These are phyloP conservation scores for Nidula niveotomentosa DNA, from an alignment of 1,284 basidiomycete genomes.

Conservation along the genomic window DNA sequence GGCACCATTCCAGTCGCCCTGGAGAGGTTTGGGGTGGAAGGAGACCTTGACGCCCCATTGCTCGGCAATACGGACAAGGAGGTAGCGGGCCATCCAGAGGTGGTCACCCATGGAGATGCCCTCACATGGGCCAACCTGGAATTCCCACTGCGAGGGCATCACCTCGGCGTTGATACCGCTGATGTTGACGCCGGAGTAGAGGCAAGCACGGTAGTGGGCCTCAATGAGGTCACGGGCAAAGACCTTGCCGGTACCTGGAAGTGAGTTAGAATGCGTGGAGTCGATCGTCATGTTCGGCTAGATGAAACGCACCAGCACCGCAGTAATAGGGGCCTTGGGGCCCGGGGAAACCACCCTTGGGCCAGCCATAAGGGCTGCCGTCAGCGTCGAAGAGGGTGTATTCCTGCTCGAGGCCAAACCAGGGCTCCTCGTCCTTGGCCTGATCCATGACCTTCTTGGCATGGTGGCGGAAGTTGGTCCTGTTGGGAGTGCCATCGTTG, in stretches of 20 bases:
- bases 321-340: conserved; percentile 99
- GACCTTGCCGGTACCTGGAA: conserved; percentile 88
- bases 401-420: conserved; percentile 99
- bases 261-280: conserved; percentile 13
- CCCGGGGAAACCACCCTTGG: conserved; percentile 98
- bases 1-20: conserved; percentile 99
- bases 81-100: conserved; percentile 95
- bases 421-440: conserved; percentile 80
- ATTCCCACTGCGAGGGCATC: conserved; percentile 99
- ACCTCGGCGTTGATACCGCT: conserved; percentile 99
- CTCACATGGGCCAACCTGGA: conserved; percentile 98
- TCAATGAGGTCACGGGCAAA: conserved; percentile 99
- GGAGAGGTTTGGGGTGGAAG: conserved; percentile 99
- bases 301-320: conserved; percentile 83
- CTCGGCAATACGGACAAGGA: conserved; percentile 92
- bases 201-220: conserved; percentile 97
- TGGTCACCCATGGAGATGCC: conserved; percentile 99
- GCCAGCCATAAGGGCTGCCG: conserved; percentile 94
- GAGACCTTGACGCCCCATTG: conserved; percentile 98
- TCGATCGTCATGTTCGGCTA: conserved; percentile 5
- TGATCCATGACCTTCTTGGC: conserved; percentile 93
- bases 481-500: conserved; percentile 98
- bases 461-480: conserved; percentile 92
- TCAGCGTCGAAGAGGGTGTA: conserved; percentile 98
- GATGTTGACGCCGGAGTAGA: conserved; percentile 97